Evolutionary conservation across 1,284 basidiomycete genomes (phyloP), one percentile per base, ranked within the genome.

Genomic region (Golubevia pallescens): DNA sequence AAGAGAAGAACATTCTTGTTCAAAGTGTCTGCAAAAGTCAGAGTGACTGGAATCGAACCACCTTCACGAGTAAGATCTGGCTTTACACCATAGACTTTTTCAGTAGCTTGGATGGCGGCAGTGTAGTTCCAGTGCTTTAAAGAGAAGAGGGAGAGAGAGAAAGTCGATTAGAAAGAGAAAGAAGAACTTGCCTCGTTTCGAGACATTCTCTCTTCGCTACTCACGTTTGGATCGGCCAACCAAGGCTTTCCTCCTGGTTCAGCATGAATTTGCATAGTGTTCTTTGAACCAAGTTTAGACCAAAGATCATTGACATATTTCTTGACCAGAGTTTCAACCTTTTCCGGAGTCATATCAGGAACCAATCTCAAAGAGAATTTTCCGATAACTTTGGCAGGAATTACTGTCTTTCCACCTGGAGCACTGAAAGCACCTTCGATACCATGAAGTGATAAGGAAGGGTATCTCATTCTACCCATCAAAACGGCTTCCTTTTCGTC

Each of bases 31-130:
- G 95, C 93, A 86, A 99, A 97, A 2, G 95, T 97, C 66, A 99
- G 89, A 4, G 95, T 97, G 58, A 98, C 94, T 0, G 95, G 95
- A 75, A 98, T 97, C 1, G 93, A 96, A 1, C 96, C 95, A 66
- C 97, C 96, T 87, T 99, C 96, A 59, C 94, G 90, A 1, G 93
- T 96, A 79, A 94, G 89, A 85, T 97, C 93, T 1, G 95, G 95
- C 34, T 90, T 90, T 84, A 91, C 89, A 60, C 91, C 90, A 87
- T 95, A 97, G 13, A 97, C 88, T 6, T 89, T 88, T 90, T 94
- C 75, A 19, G 93, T 93, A 23, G 94, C 96, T 74, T 89, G 90
- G 84, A 90, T 92, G 0, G 95, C 96, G 1, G 97, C 96, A 79
- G 92, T 90, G 87, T 92, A 99, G 87, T 94, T 97, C 93, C 94